Base-by-base conservation (phyloP, 2,329 filamentous ascomycete genomes). In the Penicillium verrucosum region DNA sequence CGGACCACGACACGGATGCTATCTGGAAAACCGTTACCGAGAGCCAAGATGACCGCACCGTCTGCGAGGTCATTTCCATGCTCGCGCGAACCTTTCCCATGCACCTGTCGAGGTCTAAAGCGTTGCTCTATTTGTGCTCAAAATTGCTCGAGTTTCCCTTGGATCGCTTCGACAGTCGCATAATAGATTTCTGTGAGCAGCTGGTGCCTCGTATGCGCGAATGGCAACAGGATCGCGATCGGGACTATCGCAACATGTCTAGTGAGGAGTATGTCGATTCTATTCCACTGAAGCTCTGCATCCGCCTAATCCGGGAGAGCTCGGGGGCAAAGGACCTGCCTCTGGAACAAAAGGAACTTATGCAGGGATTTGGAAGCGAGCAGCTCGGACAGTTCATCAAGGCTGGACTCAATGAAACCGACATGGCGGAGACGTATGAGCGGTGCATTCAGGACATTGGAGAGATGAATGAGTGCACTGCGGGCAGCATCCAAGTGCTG, bases 1-100 rank as follows among this genome's bases (percentile, higher is more conserved):
- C 82, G 0, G 73, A 85, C 34, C 75, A 81, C 21, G 88, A 95
- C 67, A 89, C 89, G 1, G 89, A 96, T 68, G 81, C 84, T 16
- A 84, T 97, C 59, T 97, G 93, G 93, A 85, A 87, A 58, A 90
- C 90, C 0, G 85, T 96, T 49, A 87, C 84, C 6, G 85, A 87
- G 25, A 92, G 88, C 58, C 90, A 92, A 67, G 92, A 97, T 70
- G 88, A 89, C 4, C 84, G 92, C 54, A 87, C 93, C n/a, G 86
- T 90, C 8, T 87, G 92, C 48, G 92, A 92, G 29, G 83, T 95
- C 25, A 79, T 92, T 46, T 80, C 80, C 18, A 89, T 96, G 84
- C 75, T 88, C 27, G 69, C 69, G 16, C 72, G 72, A 37, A 79
- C 83, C 9, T 73, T 81, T 50, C 68, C 68, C 9, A 77, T 83